These are phyloP conservation scores for Firmiana major DNA, from an alignment of 345 rosid genomes.

Conservation along the genomic window DNA sequence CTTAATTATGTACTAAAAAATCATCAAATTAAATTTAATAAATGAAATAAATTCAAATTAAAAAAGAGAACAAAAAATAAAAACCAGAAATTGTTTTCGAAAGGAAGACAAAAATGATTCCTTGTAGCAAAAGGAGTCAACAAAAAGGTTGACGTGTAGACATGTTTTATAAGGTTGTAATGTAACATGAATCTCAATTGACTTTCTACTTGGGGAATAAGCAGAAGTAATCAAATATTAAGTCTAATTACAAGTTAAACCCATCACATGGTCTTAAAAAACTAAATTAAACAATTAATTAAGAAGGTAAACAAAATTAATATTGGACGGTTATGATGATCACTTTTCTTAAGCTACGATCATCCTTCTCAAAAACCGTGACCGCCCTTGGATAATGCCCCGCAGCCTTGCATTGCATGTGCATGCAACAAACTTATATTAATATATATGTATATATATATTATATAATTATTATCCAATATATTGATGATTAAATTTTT, in stretches of 20 bases:
- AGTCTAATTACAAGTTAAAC: neutral
- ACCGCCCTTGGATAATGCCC: slow-evolving; percentile 20
- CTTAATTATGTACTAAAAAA: neutral
- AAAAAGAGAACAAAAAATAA: neutral
- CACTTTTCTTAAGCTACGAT: neutral
- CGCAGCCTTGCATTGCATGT: neutral
- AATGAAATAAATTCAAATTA: neutral
- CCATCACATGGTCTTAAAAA: neutral
- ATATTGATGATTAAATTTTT: too few species aligned
- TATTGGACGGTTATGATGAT: slow-evolving; percentile 33
- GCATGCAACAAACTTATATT: neutral
- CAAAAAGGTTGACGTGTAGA: neutral
- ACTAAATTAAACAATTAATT: neutral
- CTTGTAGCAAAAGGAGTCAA: slow-evolving; percentile 1
- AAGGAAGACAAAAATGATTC: neutral
- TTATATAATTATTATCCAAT: too few species aligned
- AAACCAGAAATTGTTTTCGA: too few species aligned
- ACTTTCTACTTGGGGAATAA: slow-evolving; percentile 12
- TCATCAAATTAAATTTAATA: neutral
- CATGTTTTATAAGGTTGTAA: neutral
- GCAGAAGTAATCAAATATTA: neutral
- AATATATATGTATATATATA: neutral
- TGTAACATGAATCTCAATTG: neutral
- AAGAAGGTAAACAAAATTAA: slow-evolving; percentile 5
- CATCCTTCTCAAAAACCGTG: neutral